A percentile compares a stretch with the other conserved stretches of the same genome.
These are phyloP conservation scores for Mycena crocata DNA, from an alignment of 768 basidiomycete species.

Conservation along the genomic window DNA sequence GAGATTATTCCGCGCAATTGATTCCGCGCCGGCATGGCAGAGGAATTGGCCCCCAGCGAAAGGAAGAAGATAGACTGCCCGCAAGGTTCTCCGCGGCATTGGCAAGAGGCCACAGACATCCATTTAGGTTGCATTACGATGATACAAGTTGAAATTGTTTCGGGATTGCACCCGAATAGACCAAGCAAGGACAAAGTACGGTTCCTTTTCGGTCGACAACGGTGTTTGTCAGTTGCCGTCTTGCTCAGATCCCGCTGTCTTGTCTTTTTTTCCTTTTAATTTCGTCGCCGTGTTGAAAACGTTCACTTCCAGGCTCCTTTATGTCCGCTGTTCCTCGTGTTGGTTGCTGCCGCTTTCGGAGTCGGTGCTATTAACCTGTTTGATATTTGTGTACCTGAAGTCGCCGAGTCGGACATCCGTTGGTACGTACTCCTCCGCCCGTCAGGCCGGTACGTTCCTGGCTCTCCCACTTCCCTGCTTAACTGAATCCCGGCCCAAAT, in stretches of 20 bases:
- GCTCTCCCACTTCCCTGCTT: constrained; percentile 5
- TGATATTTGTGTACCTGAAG: background rate
- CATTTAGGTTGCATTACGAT: constrained; percentile 6
- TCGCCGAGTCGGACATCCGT: constrained; percentile 3
- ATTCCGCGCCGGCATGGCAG: constrained; percentile 6
- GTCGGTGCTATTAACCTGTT: background rate
- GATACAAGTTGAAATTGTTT: background rate
- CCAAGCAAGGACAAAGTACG: background rate
- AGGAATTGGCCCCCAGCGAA: background rate
- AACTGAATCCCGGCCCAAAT: constrained; percentile 15
- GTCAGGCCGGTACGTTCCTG: constrained; percentile 3
- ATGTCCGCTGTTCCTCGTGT: constrained; percentile 5
- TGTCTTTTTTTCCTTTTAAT: constrained; percentile 8
- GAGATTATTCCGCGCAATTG: background rate
- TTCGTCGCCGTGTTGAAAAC: background rate
- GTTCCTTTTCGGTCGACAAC: background rate
- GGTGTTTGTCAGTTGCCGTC: background rate
- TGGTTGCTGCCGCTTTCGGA: background rate
- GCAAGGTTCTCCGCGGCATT: background rate
- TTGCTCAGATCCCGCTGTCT: background rate
- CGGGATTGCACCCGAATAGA: background rate
- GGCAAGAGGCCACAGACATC: background rate
- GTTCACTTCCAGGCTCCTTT: background rate
- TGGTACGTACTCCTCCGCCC: constrained; percentile 19
- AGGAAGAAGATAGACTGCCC: background rate